Evolutionary conservation across 2,329 filamentous ascomycete genomes (phyloP).

Genomic region (Onygena corvina): DNA sequence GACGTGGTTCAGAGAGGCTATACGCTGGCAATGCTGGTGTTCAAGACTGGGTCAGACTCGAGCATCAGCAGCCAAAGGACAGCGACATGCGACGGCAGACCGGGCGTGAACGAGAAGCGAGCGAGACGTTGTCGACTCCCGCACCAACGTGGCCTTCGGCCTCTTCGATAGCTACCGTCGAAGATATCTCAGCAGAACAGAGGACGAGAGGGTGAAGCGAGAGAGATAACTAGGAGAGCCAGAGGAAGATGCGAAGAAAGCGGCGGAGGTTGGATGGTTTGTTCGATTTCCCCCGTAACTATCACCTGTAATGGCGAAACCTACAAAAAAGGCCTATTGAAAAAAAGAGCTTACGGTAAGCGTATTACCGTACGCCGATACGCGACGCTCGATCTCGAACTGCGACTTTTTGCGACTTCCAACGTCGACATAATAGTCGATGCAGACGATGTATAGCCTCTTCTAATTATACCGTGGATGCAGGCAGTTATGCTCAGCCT

Average conservation of each 20-base stretch:
- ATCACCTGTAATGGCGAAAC: background rate
- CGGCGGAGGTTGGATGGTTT: background rate
- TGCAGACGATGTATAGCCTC: background rate
- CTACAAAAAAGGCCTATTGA: background rate
- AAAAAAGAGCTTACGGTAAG: background rate
- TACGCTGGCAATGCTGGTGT: background rate
- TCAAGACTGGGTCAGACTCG: background rate
- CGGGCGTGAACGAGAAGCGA: background rate
- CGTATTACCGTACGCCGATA: background rate
- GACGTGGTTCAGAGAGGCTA: too few relatives aligned
- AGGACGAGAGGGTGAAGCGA: background rate
- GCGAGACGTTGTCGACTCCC: background rate
- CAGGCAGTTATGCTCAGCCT: background rate
- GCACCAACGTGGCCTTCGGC: background rate
- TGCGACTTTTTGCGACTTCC: background rate
- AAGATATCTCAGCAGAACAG: too few relatives aligned
- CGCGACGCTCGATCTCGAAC: background rate
- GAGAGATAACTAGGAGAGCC: too few relatives aligned
- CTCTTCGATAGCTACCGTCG: background rate
- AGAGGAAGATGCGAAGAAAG: slow-evolving; percentile 8
- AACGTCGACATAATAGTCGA: background rate
- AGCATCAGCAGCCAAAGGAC: background rate
- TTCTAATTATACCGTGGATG: background rate
- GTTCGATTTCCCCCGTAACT: background rate
- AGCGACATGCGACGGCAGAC: slow-evolving; percentile 6